A percentile compares a stretch with the other conserved stretches of the same genome.
These are phyloP conservation scores for Trametes meyenii DNA, from an alignment of 768 basidiomycete species.

Conservation along the genomic window DNA sequence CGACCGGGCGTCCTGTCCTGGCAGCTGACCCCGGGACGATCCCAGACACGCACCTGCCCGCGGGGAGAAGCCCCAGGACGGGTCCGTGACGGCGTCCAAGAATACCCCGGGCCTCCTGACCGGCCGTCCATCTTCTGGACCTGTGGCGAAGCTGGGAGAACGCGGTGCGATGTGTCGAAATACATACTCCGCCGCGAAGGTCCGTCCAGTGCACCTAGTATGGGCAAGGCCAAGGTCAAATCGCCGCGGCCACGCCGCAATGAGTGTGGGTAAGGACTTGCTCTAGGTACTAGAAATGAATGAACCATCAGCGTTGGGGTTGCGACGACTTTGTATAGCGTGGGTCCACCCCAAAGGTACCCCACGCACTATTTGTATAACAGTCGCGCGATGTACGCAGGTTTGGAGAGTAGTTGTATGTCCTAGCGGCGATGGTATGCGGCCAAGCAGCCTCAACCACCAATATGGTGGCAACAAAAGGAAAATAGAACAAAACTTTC, in stretches of 20 bases:
- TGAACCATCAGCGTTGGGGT: too few relatives aligned
- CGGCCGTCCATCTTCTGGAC: conserved; percentile 1
- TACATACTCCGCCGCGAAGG: background rate
- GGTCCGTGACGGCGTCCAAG: conserved; percentile 7
- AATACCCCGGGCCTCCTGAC: conserved; percentile 15
- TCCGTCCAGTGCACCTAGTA: background rate
- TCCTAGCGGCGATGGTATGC: too few relatives aligned
- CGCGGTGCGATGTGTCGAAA: background rate
- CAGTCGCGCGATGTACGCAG: too few relatives aligned
- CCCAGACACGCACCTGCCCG: background rate
- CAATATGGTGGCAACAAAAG: too few relatives aligned
- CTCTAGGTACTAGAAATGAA: background rate
- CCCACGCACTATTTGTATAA: too few relatives aligned
- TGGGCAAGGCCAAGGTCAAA: conserved; percentile 9
- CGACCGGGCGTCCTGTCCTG: background rate
- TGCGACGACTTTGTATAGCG: too few relatives aligned
- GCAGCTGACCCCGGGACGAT: conserved; percentile 20
- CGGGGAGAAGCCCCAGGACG: background rate
- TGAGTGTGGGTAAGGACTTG: background rate
- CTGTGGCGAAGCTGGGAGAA: background rate
- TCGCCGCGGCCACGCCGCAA: conserved; percentile 15
- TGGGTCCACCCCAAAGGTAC: too few relatives aligned
- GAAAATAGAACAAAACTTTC: too few relatives aligned
- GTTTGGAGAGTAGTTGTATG: too few relatives aligned
- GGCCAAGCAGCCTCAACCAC: too few relatives aligned